These are phyloP conservation scores for Pythium chondricola DNA, from an alignment of 352 stramenopile species.

Conservation along the genomic window DNA sequence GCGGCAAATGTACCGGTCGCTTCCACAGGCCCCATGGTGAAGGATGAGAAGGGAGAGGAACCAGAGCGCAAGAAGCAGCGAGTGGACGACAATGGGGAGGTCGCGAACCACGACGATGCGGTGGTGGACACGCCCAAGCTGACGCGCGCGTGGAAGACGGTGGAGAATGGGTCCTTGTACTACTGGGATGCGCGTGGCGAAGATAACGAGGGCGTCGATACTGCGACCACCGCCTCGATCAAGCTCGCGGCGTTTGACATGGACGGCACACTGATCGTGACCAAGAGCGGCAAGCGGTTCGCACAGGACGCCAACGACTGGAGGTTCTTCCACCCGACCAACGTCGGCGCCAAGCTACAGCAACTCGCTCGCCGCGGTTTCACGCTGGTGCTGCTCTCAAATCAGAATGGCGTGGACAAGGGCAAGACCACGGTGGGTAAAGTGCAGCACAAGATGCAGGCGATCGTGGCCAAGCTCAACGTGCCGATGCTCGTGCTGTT, in stretches of 20 bases:
- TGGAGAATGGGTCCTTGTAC: conserved; percentile 32
- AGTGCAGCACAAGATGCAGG: conserved; percentile 63
- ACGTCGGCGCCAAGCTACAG: conserved; percentile 42
- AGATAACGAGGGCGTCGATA: background rate
- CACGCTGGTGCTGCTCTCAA: conserved; percentile 69
- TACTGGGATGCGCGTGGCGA: conserved; percentile 37
- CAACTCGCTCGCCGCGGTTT: conserved; percentile 42
- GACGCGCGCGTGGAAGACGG: conserved; percentile 32
- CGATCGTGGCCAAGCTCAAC: conserved; percentile 52
- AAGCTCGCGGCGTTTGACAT: conserved; percentile 82
- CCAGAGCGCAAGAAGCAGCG: conserved; percentile 14
- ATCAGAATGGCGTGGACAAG: conserved; percentile 81
- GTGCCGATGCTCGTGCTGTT: conserved; percentile 69
- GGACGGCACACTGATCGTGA: conserved; percentile 77
- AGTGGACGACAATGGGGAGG: background rate
- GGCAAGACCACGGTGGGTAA: conserved; percentile 52
- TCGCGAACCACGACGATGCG: background rate
- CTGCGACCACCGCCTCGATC: too few species aligned
- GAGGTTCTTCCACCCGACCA: conserved; percentile 65
- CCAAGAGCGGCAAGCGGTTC: conserved; percentile 82
- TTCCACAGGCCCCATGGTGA: background rate
- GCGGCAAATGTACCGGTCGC: too few species aligned
- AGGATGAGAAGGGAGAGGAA: too few species aligned
- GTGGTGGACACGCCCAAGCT: conserved; percentile 5
- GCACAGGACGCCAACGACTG: conserved; percentile 61